Conservation (phyloP, 257 asterid species). For the Mitragyna speciosa region DNA sequence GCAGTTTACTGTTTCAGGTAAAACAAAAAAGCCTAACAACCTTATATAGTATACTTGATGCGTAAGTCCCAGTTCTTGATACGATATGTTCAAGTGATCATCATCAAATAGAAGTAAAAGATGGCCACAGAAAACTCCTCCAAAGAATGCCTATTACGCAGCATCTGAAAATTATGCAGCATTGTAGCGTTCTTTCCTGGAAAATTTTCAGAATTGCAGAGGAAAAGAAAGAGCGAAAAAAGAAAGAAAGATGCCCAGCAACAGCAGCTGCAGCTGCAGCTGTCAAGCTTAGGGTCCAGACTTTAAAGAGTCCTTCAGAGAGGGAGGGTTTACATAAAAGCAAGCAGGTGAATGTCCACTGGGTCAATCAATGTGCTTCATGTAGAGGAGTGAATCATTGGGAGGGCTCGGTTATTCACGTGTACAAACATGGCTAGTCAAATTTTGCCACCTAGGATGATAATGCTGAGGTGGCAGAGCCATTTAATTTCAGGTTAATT, state of each 20-base stretch:
- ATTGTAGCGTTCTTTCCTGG: slow-evolving; percentile 31
- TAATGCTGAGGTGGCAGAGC: slow-evolving; percentile 17
- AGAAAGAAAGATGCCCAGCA: neutral
- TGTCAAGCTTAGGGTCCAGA: neutral
- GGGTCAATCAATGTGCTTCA: slow-evolving; percentile 20
- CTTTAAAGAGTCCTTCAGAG: neutral
- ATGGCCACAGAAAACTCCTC: neutral
- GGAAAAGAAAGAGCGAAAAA: neutral
- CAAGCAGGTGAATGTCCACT: slow-evolving; percentile 2
- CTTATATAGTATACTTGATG: neutral
- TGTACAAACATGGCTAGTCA: too few species aligned
- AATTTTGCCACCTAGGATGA: neutral
- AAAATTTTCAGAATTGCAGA: slow-evolving; percentile 18
- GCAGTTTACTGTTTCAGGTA: neutral
- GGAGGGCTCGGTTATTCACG: slow-evolving; percentile 26
- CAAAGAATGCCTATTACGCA: neutral
- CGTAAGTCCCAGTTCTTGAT: neutral
- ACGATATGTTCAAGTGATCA: neutral
- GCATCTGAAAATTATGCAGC: slow-evolving; percentile 18
- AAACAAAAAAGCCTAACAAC: neutral
- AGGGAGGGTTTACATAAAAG: neutral
- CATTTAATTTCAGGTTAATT: too few species aligned
- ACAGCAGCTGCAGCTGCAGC: neutral
- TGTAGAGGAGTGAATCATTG: slow-evolving; percentile 19
- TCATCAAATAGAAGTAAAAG: neutral